Evolutionary conservation across 805 yeast genomes (phyloP), one percentile per base, ranked within the genome.

Genomic region (Sugiyamaella mastotermitis): DNA sequence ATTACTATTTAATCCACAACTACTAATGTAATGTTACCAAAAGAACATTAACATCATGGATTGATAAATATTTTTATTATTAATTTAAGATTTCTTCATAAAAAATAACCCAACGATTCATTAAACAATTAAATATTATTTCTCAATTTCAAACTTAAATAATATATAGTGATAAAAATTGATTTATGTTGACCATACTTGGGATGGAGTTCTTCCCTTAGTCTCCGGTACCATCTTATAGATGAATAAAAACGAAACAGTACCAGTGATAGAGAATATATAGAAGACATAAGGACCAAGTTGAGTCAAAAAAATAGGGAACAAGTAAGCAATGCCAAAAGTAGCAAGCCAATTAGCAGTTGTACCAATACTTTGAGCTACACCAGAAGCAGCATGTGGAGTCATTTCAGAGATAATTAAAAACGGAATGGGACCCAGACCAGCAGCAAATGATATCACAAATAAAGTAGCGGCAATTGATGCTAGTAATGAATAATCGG

Each of bases 371-470:
- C 95, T 80, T 61, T 92, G 98, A 0, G 97, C 97, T 31, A 78
- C 68, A 2, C 88, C 88, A 41, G 78, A 78, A 1, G 90, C 90
- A 42, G 78, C 76, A 1, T 72, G 63, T 43, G 87, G 94, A 0
- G 94, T 81, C n/a, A 90, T 78, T 56, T 92, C 97, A 5, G 94
- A 76, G 8, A 90, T 80, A 37, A 88, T 62, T 48, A 90, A 63
- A 62, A 92, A 90, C 29, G 98, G 98, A 38, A 92, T 87, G 5
- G 98, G 98, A 0, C 98, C 98, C 45, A 87, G 58, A 0, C 98
- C 98, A 23, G 83, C 64, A 0, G 97, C 97, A 65, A 90, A 92
- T 19, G 86, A 74, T 1, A 82, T 77, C 34, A 90, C 87, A 56
- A 86, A 88, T 1, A 71, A 54, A 38, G 85, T 73, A 0, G 87